Evolutionary conservation across 352 stramenopile genomes (phyloP).

Genomic region (Thalassiosira livingstoniorum): DNA sequence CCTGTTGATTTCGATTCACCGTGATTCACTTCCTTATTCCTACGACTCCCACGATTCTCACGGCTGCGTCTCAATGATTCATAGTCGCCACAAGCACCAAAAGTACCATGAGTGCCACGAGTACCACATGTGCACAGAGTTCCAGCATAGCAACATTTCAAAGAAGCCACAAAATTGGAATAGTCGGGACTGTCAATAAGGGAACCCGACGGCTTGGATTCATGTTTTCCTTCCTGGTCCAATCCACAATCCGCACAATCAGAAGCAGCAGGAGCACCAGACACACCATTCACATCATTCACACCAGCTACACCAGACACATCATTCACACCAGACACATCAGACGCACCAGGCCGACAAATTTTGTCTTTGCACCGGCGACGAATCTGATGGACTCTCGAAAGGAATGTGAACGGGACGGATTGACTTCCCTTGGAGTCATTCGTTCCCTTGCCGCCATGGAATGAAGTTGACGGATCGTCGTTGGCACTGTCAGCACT

Average conservation of each 20-base stretch:
- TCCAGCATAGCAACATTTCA: slow-evolving; percentile 29
- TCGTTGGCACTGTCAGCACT: too few relatives aligned
- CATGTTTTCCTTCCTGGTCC: too few relatives aligned
- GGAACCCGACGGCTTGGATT: too few relatives aligned
- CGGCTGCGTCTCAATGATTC: too few relatives aligned
- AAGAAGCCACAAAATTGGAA: slow-evolving; percentile 3
- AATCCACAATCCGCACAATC: too few relatives aligned
- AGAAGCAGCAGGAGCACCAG: not conserved
- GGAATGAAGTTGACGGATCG: too few relatives aligned
- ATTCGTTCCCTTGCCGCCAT: too few relatives aligned
- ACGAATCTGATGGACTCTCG: slow-evolving; percentile 30
- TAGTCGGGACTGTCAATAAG: not conserved
- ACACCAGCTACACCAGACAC: slow-evolving; percentile 1
- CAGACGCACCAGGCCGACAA: not conserved
- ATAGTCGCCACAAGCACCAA: too few relatives aligned
- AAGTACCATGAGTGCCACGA: too few relatives aligned
- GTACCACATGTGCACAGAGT: not conserved
- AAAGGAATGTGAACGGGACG: slow-evolving; percentile 43
- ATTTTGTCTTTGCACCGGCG: slow-evolving; percentile 19
- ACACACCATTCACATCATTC: not conserved
- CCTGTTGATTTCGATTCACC: not conserved
- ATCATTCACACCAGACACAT: not conserved
- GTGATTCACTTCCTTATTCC: too few relatives aligned
- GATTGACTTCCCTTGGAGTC: too few relatives aligned
- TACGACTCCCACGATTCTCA: too few relatives aligned